phyloP scores from a whole-genome alignment of 2,329 filamentous ascomycete genomes.

The Aspergillus calidoustus region DNA sequence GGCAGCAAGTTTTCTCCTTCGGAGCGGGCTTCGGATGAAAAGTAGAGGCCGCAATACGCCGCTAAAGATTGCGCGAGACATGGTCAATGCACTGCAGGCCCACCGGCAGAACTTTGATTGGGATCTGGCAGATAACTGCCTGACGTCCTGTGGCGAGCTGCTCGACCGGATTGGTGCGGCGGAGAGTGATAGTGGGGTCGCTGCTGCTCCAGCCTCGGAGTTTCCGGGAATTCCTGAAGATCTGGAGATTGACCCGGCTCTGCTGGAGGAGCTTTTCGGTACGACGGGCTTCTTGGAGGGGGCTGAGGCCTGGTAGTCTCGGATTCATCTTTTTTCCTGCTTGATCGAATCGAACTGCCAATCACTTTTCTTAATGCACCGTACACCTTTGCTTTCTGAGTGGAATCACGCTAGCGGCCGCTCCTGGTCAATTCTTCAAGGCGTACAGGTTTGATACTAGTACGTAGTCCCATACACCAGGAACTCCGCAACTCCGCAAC shows the following conservation, averaged over 20 bases:
- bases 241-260: slow-evolving; percentile 3
- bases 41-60: slow-evolving; percentile 32
- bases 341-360: no score
- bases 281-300: slow-evolving; percentile 4
- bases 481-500: no score
- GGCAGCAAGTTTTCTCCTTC: slow-evolving; percentile 56
- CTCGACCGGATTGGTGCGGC: slow-evolving; percentile 45
- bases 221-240: background rate
- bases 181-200: background rate
- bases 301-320: background rate
- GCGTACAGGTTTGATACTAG: no score
- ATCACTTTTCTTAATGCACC: no score
- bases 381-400: no score
- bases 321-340: no score
- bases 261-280: slow-evolving; percentile 2
- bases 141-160: slow-evolving; percentile 54
- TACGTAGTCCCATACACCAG: no score
- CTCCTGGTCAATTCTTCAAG: no score
- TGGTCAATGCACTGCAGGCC: slow-evolving; percentile 45
- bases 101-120: slow-evolving; percentile 50
- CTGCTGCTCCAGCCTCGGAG: background rate
- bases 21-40: slow-evolving; percentile 54
- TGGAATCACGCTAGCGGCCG: no score
- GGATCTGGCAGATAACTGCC: slow-evolving; percentile 58
- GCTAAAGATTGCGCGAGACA: slow-evolving; percentile 49